phyloP scores from a whole-genome alignment of 495 filamentous ascomycete genomes.

The Sporormia fimetaria region DNA sequence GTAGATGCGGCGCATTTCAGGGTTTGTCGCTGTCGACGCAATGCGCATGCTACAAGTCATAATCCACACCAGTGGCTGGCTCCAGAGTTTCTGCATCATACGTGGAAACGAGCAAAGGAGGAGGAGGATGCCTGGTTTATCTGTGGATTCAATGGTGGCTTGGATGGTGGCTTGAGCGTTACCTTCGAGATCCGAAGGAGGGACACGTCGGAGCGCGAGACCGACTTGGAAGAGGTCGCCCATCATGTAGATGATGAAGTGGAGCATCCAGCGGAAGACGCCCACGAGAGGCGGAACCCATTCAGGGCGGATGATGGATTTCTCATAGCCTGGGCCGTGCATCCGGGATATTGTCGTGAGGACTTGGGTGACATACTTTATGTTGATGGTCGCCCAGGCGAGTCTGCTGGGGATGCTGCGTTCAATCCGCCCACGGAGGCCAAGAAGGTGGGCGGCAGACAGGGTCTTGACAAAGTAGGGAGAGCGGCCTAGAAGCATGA shows the following conservation, averaged over 20 bases:
- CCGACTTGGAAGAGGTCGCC: constrained; percentile 55
- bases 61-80: constrained; percentile 37
- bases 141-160: constrained; percentile 33
- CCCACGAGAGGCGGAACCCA: constrained; percentile 46
- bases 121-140: constrained; percentile 49
- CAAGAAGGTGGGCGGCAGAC: constrained; percentile 57
- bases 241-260: constrained; percentile 56
- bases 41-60: constrained; percentile 5
- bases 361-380: constrained; percentile 57
- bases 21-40: constrained; percentile 12
- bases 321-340: constrained; percentile 19
- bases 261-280: constrained; percentile 52
- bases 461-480: constrained; percentile 55
- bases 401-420: constrained; percentile 56
- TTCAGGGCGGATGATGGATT: constrained; percentile 28
- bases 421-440: constrained; percentile 45
- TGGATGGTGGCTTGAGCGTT: constrained; percentile 35
- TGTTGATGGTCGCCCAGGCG: constrained; percentile 60
- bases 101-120: constrained; percentile 64
- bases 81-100: constrained; percentile 58
- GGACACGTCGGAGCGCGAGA: constrained; percentile 40
- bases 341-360: constrained; percentile 48
- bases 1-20: constrained; percentile 19
- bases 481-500: constrained; percentile 50
- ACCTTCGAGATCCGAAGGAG: constrained; percentile 36